Conservation (phyloP, 441 rosid species). For the Populus hybrid region DNA sequence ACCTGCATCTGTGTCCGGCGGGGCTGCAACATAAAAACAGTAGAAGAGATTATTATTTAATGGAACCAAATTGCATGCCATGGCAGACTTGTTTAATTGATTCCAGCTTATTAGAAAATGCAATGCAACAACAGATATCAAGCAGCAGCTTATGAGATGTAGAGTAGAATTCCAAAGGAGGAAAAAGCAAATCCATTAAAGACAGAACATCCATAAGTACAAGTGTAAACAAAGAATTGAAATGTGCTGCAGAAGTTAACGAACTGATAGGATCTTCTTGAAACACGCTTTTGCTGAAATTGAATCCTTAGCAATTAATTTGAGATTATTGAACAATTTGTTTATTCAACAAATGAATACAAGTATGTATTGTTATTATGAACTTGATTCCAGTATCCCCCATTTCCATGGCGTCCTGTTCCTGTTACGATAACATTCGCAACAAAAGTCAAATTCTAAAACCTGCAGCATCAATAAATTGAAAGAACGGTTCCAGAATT, state of each 20-base stretch:
- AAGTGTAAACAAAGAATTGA: neutral
- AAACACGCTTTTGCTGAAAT: neutral
- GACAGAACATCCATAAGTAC: neutral
- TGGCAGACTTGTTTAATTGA: neutral
- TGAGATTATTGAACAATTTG: neutral
- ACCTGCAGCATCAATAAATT: neutral
- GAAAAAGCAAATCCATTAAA: neutral
- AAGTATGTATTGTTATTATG: neutral
- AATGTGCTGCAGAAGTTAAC: neutral
- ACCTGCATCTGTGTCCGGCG: neutral
- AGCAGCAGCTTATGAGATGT: neutral
- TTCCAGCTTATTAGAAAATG: neutral
- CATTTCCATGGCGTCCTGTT: neutral
- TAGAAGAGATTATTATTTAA: neutral
- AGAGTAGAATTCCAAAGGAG: neutral
- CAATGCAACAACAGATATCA: neutral
- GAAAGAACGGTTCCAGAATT: neutral
- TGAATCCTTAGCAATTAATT: neutral
- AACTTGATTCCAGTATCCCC: neutral
- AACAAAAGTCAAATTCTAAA: neutral
- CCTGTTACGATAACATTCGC: neutral
- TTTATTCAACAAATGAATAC: neutral
- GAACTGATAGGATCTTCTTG: neutral
- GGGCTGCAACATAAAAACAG: neutral
- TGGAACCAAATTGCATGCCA: neutral